Base-by-base conservation (phyloP, 768 basidiomycete genomes). In the Mycena indigotica region DNA sequence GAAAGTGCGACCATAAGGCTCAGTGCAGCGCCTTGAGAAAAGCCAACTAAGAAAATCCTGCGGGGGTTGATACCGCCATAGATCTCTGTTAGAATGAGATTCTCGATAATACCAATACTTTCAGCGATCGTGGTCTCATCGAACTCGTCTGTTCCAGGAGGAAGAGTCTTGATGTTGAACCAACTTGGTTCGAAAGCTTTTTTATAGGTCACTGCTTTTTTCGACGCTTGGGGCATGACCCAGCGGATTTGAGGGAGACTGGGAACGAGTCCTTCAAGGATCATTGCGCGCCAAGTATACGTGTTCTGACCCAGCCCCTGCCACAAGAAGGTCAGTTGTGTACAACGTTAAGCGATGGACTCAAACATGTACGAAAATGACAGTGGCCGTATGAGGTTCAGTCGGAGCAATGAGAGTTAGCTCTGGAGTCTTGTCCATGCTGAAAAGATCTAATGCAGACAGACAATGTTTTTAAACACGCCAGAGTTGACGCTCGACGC, bases 291-390 rank as follows among this genome's bases (percentile, higher is more conserved):
- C 78, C 79, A 80, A 1, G 70, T 70, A 28, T 71, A 52, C 24
- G 69, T 72, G 4, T 65, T 70, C 53, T 78, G 77, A n/a, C 77
- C 77, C 2, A 78, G 63, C 77, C 77, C 77, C 78, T 35, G 41
- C 12, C 41, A 44, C n/a, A 23, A 48, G 28, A 49, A 45, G 32
- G 28, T n/a, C 26, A 57, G 17, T 16, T 28, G 21, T n/a, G 4
- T 23, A 21, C 41, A 23, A 4, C 10, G 24, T 4, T 52, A 44
- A 28, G 25, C 10, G 19, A 45, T 4, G 28, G 46, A 28, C 26
- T 53, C 84, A 53, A 65, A 87, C 88, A 72, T 91, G 89, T 17
- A 87, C 66, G 67, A 91, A 89, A 64, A 91, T 87, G 55, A 90
- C 79, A 0, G 86, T 87, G 13, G 86, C 86, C 10, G 83, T 83